Percentiles rank a stretch among this genome's conserved stretches.
These are phyloP conservation scores for Dillenia turbinata DNA, from an alignment of 164 flowering plant genomes.

Conservation along the genomic window DNA sequence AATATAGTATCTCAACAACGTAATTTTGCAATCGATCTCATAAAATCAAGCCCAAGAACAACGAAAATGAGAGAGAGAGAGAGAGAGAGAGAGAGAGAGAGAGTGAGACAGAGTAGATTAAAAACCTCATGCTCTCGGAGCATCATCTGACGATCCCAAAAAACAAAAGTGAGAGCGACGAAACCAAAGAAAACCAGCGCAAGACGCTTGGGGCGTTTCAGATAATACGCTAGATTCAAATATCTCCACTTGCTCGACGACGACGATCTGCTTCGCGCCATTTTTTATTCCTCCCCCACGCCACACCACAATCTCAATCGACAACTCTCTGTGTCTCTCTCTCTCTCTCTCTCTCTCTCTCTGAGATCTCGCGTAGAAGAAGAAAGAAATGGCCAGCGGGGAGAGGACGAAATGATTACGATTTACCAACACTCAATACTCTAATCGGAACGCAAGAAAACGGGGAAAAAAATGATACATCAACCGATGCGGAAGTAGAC, in stretches of 20 bases:
- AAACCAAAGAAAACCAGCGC: constrained; percentile 70
- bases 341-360: too few species aligned
- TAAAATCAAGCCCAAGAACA: neutral
- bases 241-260: constrained; percentile 50
- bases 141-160: constrained; percentile 94
- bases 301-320: too few species aligned
- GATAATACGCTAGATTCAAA: constrained; percentile 63
- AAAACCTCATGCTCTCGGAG: constrained; percentile 77
- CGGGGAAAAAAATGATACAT: too few species aligned
- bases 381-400: too few species aligned
- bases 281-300: constrained; percentile 5
- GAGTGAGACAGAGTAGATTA: neutral
- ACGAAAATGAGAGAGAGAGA: neutral
- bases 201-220: constrained; percentile 75
- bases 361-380: too few species aligned
- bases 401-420: too few species aligned
- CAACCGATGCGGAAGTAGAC: too few species aligned
- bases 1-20: neutral
- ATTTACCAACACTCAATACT: too few species aligned
- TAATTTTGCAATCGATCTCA: neutral
- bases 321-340: too few species aligned
- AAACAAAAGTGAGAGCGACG: constrained; percentile 42
- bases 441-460: too few species aligned
- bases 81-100: too few species aligned
- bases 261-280: constrained; percentile 59